A percentile compares a stretch with the other conserved stretches of the same genome.
Conservation (phyloP, 1,284 basidiomycete species). For the Cutaneotrichosporon spelunceum region DNA sequence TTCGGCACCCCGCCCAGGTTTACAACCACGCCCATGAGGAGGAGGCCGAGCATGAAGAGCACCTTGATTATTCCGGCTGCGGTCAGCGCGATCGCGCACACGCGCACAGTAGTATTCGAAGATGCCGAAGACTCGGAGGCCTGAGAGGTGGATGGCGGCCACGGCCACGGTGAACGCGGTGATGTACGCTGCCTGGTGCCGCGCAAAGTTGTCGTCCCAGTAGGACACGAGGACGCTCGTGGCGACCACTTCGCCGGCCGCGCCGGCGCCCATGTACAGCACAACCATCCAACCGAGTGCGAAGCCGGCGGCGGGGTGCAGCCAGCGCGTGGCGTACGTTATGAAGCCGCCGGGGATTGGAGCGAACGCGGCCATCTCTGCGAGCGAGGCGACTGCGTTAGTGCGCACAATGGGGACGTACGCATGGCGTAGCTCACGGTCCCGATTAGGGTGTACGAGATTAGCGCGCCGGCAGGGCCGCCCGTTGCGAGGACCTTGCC, state of each 20-base stretch:
- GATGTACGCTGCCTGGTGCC: slow-evolving; percentile 18
- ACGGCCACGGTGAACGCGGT: slow-evolving; percentile 15
- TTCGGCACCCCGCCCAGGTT: slow-evolving; percentile 52
- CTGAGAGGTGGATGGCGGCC: slow-evolving; percentile 61
- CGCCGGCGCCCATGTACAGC: slow-evolving; percentile 57
- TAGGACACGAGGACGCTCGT: slow-evolving; percentile 69
- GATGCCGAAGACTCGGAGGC: slow-evolving; percentile 66
- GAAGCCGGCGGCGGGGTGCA: slow-evolving; percentile 25
- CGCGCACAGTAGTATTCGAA: slow-evolving; percentile 43
- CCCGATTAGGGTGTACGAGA: slow-evolving; percentile 27
- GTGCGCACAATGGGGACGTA: slow-evolving; percentile 2
- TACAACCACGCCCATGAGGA: slow-evolving; percentile 62
- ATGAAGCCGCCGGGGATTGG: slow-evolving; percentile 47
- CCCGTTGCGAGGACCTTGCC: slow-evolving; percentile 57
- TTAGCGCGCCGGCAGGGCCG: slow-evolving; percentile 51
- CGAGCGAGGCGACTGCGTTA: slow-evolving; percentile 37
- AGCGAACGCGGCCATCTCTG: slow-evolving; percentile 44
- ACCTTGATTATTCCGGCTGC: too few species aligned
- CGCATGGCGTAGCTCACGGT: slow-evolving; percentile 30
- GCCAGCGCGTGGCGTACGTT: slow-evolving; percentile 37
- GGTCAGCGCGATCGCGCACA: too few species aligned
- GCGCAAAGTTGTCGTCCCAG: slow-evolving; percentile 59
- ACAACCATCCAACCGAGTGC: slow-evolving; percentile 27
- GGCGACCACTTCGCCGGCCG: slow-evolving; percentile 73
- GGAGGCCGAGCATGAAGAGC: slow-evolving; percentile 60